Evolutionary conservation across 2,329 filamentous ascomycete species (phyloP), one percentile per base, ranked within the genome.

Genomic region (Aquanectria penicillioides): DNA sequence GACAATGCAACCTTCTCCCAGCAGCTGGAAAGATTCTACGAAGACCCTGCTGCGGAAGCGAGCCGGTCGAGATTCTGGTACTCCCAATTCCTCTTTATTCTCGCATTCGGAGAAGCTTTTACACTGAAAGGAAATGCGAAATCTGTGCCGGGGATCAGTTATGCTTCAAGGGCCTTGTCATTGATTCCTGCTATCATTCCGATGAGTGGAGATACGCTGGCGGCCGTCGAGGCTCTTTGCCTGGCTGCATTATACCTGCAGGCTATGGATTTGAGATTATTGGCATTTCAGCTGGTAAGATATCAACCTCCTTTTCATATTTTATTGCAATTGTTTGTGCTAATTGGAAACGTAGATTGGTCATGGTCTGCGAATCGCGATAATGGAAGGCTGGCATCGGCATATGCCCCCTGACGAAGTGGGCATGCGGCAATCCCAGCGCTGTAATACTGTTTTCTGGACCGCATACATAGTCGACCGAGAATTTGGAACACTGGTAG

Each of bases 341-440:
- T 25, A 7, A 57, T 23, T 3, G 3, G 11, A 7, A 7, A 3
- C 3, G n/a, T 31, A 59, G 56, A 55, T 59, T 7, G 50, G 50
- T 5, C 50, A 55, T 23, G 56, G 25, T 2, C 23, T 59, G 15
- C 49, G 56, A 26, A 40, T 59, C 2, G 34, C 31, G 10, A 15
- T 55, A 6, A 48, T 55, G 10, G 56, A 59, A 9, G 56, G 50
- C 11, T 55, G 43, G 49, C 56, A 59, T 26, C 28, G 56, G n/a
- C 49, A 59, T n/a, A 48, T 55, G 49, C 41, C 56, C 7, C 37
- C 51, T 17, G 50, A 54, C 4, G 25, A 54, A 13, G 56, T 59
- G 5, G 37, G 29, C 0, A 20, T 26, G 8, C 34, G 37, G 6
- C 49, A 59, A 9, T 54, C 56, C 2, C 48, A 36, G 26, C 49